Evolutionary conservation across 805 yeast genomes (phyloP).

Genomic region (Tetrapisispora pingtungensis): DNA sequence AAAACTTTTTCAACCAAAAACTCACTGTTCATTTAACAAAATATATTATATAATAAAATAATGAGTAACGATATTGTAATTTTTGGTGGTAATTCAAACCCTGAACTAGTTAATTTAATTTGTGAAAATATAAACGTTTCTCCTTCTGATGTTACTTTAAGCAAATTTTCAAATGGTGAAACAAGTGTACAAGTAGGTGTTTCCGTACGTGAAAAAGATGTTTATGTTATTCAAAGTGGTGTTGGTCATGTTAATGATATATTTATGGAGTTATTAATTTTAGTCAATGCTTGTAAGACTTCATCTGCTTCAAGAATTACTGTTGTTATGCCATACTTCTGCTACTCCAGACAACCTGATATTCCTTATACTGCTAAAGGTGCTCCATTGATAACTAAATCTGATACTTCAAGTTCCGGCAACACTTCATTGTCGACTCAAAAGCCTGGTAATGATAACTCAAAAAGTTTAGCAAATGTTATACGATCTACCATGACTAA

Average conservation of each 20-base stretch:
- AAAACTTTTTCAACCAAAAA: too few species aligned
- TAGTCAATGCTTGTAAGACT: slow-evolving; percentile 86
- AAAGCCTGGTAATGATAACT: slow-evolving; percentile 18
- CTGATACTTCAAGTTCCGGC: slow-evolving; percentile 30
- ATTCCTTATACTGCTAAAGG: slow-evolving; percentile 73
- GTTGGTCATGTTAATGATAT: slow-evolving; percentile 84
- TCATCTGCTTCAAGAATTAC: slow-evolving; percentile 85
- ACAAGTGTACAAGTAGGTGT: slow-evolving; percentile 78
- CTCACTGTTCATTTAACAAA: too few species aligned
- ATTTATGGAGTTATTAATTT: slow-evolving; percentile 70
- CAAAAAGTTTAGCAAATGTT: slow-evolving; percentile 12
- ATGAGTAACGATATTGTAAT: slow-evolving; percentile 45
- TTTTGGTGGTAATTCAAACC: slow-evolving; percentile 87
- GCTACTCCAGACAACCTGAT: slow-evolving; percentile 94
- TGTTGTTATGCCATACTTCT: slow-evolving; percentile 86
- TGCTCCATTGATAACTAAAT: slow-evolving; percentile 46
- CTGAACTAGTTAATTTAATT: slow-evolving; percentile 61
- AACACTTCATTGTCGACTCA: slow-evolving; percentile 28
- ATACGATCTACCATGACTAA: slow-evolving; percentile 14
- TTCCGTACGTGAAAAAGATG: slow-evolving; percentile 93
- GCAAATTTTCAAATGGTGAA: slow-evolving; percentile 83
- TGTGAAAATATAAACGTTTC: slow-evolving; percentile 70
- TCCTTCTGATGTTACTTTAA: slow-evolving; percentile 53
- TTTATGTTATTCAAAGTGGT: slow-evolving; percentile 77
- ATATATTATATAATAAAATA: not conserved